These are phyloP conservation scores for Kregervanrija fluxuum DNA, from an alignment of 805 yeast species.

Conservation along the genomic window DNA sequence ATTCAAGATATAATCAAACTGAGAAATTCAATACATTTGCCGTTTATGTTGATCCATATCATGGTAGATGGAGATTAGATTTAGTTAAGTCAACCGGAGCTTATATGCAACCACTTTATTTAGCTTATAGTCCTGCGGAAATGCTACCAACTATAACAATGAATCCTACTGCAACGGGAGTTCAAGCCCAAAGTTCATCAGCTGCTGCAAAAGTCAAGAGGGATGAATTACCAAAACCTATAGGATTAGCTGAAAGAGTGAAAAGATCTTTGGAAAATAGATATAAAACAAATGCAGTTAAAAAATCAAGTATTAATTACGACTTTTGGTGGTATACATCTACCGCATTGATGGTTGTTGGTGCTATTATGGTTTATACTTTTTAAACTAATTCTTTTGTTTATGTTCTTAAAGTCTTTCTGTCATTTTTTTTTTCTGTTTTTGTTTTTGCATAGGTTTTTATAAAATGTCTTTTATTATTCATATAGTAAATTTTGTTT, in stretches of 20 bases:
- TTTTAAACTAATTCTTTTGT: slow-evolving; percentile 7
- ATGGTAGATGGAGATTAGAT: slow-evolving; percentile 73
- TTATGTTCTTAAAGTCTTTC: background rate
- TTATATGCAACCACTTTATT: slow-evolving; percentile 76
- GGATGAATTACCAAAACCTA: slow-evolving; percentile 16
- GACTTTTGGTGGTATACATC: slow-evolving; percentile 53
- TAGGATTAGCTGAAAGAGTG: slow-evolving; percentile 34
- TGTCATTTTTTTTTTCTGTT: background rate
- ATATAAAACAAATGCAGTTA: slow-evolving; percentile 68
- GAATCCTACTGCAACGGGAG: slow-evolving; percentile 61
- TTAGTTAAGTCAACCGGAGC: slow-evolving; percentile 75
- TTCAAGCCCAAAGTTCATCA: slow-evolving; percentile 16
- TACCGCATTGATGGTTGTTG: slow-evolving; percentile 31
- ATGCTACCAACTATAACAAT: slow-evolving; percentile 92
- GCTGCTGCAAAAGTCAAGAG: slow-evolving; percentile 6
- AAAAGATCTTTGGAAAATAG: slow-evolving; percentile 75
- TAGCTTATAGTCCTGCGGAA: slow-evolving; percentile 90
- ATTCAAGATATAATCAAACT: slow-evolving; percentile 65
- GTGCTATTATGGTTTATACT: slow-evolving; percentile 23
- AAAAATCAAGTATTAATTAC: slow-evolving; percentile 30
- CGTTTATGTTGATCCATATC: slow-evolving; percentile 65
- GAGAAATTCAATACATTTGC: slow-evolving; percentile 52
- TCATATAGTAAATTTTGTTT: background rate
- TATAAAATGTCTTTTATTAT: background rate
- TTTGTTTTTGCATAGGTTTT: background rate